Evolutionary conservation across 2,329 filamentous ascomycete species (phyloP).

Genomic region (Aquanectria penicillioides): DNA sequence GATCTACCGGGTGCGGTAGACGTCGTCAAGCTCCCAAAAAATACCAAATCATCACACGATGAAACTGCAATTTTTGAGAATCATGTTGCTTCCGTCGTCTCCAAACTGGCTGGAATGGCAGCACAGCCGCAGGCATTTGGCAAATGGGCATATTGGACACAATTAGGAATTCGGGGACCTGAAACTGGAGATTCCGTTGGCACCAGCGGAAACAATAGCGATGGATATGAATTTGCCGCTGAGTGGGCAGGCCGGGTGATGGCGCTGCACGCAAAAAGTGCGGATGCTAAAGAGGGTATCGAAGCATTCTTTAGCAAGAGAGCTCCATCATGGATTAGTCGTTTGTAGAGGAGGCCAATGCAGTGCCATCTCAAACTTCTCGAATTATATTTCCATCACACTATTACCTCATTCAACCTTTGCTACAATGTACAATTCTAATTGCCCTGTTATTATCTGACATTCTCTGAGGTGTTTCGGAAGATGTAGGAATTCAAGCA

Average conservation of each 20-base stretch:
- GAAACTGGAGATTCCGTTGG: not conserved
- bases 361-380: no score
- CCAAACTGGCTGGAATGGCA: conserved; percentile 20
- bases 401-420: no score
- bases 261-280: conserved; percentile 37
- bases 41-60: not conserved
- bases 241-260: conserved; percentile 37
- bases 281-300: conserved; percentile 36
- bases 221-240: conserved; percentile 34
- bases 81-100: conserved; percentile 21
- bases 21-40: conserved; percentile 1
- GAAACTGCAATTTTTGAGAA: conserved; percentile 18
- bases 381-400: no score
- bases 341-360: no score
- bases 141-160: conserved; percentile 40
- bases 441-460: no score
- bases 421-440: no score
- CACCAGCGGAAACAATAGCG: conserved; percentile 1
- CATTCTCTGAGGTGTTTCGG: no score
- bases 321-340: conserved; percentile 25
- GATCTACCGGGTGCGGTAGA: conserved; percentile 32
- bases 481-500: no score
- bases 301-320: conserved; percentile 35
- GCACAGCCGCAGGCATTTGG: conserved; percentile 35
- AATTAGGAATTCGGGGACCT: conserved; percentile 23